These are phyloP conservation scores for Cladophialophora psammophila DNA, from an alignment of 2,329 filamentous ascomycete species.

Conservation along the genomic window DNA sequence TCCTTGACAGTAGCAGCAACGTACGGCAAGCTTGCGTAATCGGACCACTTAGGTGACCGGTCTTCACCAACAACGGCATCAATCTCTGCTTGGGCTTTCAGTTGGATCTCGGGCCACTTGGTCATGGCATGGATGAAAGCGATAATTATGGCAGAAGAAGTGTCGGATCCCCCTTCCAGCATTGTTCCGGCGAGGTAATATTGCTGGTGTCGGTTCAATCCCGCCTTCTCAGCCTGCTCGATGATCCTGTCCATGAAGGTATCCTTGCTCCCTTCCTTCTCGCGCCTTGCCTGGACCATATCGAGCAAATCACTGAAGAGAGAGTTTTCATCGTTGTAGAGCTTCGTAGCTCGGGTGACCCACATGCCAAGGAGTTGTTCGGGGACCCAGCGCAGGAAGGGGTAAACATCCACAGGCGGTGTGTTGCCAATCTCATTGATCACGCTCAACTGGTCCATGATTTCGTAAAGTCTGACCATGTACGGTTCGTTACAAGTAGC, in stretches of 20 bases:
- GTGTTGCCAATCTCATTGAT: conserved; percentile 58
- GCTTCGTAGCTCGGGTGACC: conserved; percentile 46
- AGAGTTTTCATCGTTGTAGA: conserved; percentile 51
- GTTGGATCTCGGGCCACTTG: conserved; percentile 55
- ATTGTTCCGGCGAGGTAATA: conserved; percentile 44
- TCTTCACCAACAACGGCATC: conserved; percentile 48
- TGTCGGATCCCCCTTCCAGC: conserved; percentile 50
- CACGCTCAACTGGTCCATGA: conserved; percentile 55
- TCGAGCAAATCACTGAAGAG: conserved; percentile 50
- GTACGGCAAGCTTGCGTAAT: conserved; percentile 44
- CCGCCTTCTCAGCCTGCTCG: conserved; percentile 44
- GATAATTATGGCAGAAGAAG: conserved; percentile 49
- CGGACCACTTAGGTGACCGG: conserved; percentile 45
- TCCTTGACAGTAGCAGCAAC: conserved; percentile 45
- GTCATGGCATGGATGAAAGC: conserved; percentile 59
- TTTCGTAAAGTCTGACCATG: conserved; percentile 49
- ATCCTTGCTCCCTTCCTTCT: conserved; percentile 36
- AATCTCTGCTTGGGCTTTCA: conserved; percentile 54
- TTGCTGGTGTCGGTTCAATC: conserved; percentile 50
- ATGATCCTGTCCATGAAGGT: conserved; percentile 53
- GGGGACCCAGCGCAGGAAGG: conserved; percentile 53
- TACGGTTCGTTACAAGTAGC: conserved; percentile 44
- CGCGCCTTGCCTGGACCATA: conserved; percentile 46
- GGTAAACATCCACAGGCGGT: conserved; percentile 58
- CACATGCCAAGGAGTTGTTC: conserved; percentile 52